These are phyloP conservation scores for Euphorbia celastroides DNA, from an alignment of 441 rosid genomes.

Conservation along the genomic window DNA sequence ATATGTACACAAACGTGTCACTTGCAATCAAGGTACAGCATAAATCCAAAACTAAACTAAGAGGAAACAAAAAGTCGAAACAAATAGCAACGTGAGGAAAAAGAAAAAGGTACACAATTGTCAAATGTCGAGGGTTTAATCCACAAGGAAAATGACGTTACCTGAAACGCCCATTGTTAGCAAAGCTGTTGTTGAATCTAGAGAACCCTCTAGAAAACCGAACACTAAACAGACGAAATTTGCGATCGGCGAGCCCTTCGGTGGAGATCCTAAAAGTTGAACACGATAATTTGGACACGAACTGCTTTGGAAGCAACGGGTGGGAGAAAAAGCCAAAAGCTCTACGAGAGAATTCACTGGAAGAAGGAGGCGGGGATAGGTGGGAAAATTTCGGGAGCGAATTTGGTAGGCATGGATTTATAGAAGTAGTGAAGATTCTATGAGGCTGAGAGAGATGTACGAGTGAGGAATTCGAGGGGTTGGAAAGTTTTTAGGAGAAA, in stretches of 20 bases:
- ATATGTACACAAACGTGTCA: too few relatives aligned
- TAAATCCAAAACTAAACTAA: neutral
- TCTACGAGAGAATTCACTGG: conserved; percentile 15
- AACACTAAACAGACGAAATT: conserved; percentile 32
- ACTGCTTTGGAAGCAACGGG: conserved; percentile 29
- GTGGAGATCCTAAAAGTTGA: conserved; percentile 22
- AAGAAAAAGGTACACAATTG: too few relatives aligned
- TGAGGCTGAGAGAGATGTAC: conserved; percentile 22
- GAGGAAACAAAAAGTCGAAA: neutral
- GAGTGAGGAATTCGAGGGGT: conserved; percentile 24
- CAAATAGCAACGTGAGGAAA: neutral
- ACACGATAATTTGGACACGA: conserved; percentile 22
- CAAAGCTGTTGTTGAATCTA: conserved; percentile 24
- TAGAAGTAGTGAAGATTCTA: conserved; percentile 25
- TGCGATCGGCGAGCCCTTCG: conserved; percentile 30
- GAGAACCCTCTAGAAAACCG: conserved; percentile 35
- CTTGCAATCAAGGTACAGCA: neutral
- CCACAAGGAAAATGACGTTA: conserved; percentile 18
- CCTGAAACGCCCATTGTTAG: conserved; percentile 40
- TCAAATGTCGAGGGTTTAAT: too few relatives aligned
- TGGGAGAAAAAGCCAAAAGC: conserved; percentile 33
- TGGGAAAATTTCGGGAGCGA: conserved; percentile 19
- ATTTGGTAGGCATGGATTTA: conserved; percentile 20
- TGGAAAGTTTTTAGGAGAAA: conserved; percentile 25
- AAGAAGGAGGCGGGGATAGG: conserved; percentile 24